Percentiles rank a stretch among this genome's conserved stretches.
Conservation (phyloP, 2,329 filamentous ascomycete species). For the Aureobasidium sp. region DNA sequence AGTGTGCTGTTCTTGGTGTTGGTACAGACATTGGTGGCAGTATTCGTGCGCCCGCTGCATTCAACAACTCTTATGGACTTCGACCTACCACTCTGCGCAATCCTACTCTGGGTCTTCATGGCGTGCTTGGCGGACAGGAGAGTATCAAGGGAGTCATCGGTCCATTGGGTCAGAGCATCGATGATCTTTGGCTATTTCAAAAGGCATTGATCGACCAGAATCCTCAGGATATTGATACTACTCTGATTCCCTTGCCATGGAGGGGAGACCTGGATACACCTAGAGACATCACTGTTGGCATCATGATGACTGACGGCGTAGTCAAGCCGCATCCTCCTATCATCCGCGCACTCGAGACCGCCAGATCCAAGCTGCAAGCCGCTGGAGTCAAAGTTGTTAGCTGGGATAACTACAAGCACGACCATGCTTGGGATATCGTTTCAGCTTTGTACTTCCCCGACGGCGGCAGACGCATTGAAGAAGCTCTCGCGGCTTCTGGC, state of each 20-base stretch:
- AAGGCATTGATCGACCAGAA: slow-evolving; percentile 42
- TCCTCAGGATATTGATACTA: slow-evolving; percentile 51
- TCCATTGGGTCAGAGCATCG: slow-evolving; percentile 46
- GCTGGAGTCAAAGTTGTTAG: slow-evolving; percentile 32
- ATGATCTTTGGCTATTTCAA: slow-evolving; percentile 47
- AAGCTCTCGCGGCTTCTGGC: slow-evolving; percentile 43
- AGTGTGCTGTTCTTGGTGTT: slow-evolving; percentile 48
- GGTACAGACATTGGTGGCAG: slow-evolving; percentile 47
- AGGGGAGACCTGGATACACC: slow-evolving; percentile 34
- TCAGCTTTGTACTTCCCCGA: slow-evolving; percentile 51
- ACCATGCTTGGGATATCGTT: slow-evolving; percentile 42
- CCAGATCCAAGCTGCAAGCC: slow-evolving; percentile 13
- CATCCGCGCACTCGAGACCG: slow-evolving; percentile 26
- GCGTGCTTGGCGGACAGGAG: slow-evolving; percentile 39
- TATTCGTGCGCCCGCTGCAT: slow-evolving; percentile 41
- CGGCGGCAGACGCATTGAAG: slow-evolving; percentile 38
- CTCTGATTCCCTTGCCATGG: slow-evolving; percentile 53
- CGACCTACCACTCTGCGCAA: slow-evolving; percentile 38
- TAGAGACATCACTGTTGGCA: slow-evolving; percentile 40
- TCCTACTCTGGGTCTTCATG: slow-evolving; percentile 34
- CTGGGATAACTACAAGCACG: slow-evolving; percentile 42
- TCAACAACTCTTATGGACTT: slow-evolving; percentile 39
- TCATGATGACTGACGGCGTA: slow-evolving; percentile 55
- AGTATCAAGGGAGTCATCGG: slow-evolving; percentile 43
- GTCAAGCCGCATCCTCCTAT: slow-evolving; percentile 31